A percentile compares a stretch with the other conserved stretches of the same genome.
These are phyloP conservation scores for Neopestalotiopsis sp. DNA, from an alignment of 2,329 filamentous ascomycete species.

Conservation along the genomic window DNA sequence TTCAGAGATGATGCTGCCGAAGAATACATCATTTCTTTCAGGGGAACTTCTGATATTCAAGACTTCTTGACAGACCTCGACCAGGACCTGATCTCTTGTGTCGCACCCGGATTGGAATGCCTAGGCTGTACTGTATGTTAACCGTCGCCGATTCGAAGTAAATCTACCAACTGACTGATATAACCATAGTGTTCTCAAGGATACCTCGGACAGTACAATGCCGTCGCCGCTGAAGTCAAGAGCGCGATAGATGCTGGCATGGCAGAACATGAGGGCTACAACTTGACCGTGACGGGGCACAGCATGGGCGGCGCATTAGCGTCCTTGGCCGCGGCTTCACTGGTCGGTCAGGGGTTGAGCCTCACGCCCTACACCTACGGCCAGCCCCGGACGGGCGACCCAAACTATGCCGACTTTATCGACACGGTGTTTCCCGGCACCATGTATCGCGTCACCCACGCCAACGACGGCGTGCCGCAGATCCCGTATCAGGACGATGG, in stretches of 20 bases:
- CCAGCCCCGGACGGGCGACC: conserved; percentile 50
- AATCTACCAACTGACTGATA: neutral
- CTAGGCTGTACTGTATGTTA: conserved; percentile 6
- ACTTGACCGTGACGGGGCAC: conserved; percentile 49
- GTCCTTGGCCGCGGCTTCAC: conserved; percentile 45
- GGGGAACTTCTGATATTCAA: conserved; percentile 12
- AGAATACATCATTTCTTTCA: conserved; percentile 14
- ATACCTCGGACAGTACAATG: conserved; percentile 16
- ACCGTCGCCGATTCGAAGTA: neutral
- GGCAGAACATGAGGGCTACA: conserved; percentile 30
- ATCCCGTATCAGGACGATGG: conserved; percentile 50
- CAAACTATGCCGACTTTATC: conserved; percentile 44
- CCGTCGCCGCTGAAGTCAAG: conserved; percentile 8
- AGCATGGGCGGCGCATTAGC: conserved; percentile 54
- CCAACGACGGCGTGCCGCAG: conserved; percentile 54
- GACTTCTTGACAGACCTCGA: conserved; percentile 15
- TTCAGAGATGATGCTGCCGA: conserved; percentile 14
- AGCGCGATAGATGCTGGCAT: conserved; percentile 5
- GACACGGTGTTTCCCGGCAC: conserved; percentile 30
- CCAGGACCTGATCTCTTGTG: conserved; percentile 16
- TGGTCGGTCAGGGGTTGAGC: conserved; percentile 35
- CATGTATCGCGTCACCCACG: conserved; percentile 52
- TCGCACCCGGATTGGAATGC: conserved; percentile 13
- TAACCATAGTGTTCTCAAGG: neutral
- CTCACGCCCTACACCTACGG: conserved; percentile 54